Evolutionary conservation across 176 grass and related monocot genomes (phyloP).

Genomic region (Ensete ventricosum): DNA sequence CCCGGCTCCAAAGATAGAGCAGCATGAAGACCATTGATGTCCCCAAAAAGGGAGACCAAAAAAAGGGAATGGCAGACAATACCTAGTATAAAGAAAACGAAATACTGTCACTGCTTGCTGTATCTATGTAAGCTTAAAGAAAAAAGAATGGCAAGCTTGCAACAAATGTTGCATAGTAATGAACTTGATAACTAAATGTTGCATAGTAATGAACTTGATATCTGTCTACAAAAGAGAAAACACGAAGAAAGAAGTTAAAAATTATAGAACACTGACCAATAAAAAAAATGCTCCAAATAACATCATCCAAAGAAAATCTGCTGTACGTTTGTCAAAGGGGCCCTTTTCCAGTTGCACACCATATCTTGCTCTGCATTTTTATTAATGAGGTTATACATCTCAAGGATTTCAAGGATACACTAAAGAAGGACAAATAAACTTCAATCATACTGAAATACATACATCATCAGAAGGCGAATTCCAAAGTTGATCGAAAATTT

Average conservation of each 20-base stretch:
- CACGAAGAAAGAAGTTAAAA: not conserved
- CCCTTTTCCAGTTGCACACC: conserved; percentile 83
- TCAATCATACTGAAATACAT: not conserved
- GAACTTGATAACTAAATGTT: not conserved
- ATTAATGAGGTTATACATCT: not conserved
- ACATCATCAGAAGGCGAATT: conserved; percentile 2
- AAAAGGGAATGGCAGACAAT: conserved; percentile 45
- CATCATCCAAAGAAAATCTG: conserved; percentile 97
- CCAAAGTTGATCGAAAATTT: conserved; percentile 1
- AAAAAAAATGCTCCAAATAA: conserved; percentile 67
- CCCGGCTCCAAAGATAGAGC: conserved; percentile 96
- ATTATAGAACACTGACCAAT: conserved; percentile 34
- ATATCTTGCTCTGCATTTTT: conserved; percentile 71
- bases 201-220: not conserved
- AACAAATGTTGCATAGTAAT: not conserved
- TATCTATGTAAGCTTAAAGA: not conserved
- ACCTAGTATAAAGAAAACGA: conserved; percentile 31
- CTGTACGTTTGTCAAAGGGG: conserved; percentile 63
- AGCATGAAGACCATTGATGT: conserved; percentile 77
- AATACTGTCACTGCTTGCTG: not conserved
- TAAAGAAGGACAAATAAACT: not conserved
- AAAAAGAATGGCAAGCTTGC: not conserved
- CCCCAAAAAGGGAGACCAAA: conserved; percentile 26
- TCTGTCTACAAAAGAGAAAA: not conserved
- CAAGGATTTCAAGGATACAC: not conserved